Evolutionary conservation across 345 rosid genomes (phyloP).

Genomic region (Eucalyptus cladocalyx): DNA sequence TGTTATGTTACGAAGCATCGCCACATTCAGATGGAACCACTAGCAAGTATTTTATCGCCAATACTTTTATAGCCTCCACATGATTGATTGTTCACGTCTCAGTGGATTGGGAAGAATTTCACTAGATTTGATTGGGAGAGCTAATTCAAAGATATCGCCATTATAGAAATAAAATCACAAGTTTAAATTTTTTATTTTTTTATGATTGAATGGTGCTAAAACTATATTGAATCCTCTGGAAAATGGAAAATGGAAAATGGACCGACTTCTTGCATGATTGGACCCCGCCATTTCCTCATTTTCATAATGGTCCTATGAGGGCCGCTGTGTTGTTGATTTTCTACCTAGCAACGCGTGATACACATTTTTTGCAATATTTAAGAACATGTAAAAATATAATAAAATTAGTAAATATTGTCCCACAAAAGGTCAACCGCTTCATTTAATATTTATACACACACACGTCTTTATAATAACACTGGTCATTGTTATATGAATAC

Average conservation of each 20-base stretch:
- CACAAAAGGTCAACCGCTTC: neutral
- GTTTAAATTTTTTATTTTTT: too few relatives aligned
- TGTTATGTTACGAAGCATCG: neutral
- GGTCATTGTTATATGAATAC: neutral
- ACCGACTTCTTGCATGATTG: neutral
- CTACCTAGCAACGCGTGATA: neutral
- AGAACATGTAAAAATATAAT: neutral
- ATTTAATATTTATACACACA: too few relatives aligned
- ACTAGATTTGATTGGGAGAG: too few relatives aligned
- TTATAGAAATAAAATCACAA: neutral
- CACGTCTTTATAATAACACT: too few relatives aligned
- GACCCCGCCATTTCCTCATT: rapidly evolving
- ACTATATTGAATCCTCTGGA: rapidly evolving
- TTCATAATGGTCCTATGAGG: neutral
- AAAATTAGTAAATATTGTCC: neutral
- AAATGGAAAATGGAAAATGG: too few relatives aligned
- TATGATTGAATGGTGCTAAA: neutral
- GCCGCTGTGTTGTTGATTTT: neutral
- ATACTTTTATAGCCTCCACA: neutral
- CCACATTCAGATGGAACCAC: neutral
- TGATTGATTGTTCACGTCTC: neutral
- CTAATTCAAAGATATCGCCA: too few relatives aligned
- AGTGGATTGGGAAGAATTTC: neutral
- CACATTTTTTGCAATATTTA: too few relatives aligned
- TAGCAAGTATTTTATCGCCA: neutral